phyloP scores from a whole-genome alignment of 2,329 filamentous ascomycete species.

The Talaromyces sp. region DNA sequence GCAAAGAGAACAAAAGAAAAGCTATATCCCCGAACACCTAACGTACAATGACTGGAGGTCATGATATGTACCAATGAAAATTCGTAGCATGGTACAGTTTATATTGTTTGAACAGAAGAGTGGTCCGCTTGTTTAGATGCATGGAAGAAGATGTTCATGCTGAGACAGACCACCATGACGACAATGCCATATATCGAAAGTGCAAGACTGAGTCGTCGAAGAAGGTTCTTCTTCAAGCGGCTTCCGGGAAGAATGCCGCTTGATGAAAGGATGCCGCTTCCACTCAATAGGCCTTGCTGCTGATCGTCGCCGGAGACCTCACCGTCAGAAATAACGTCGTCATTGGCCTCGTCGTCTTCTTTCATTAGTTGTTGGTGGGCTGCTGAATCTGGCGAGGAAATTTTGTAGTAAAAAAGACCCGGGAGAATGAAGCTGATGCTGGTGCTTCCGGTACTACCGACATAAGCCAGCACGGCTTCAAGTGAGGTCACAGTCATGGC shows the following conservation, averaged over 20 bases:
- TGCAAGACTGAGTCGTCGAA: constrained; percentile 71
- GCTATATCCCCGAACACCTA: constrained; percentile 3
- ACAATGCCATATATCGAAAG: constrained; percentile 79
- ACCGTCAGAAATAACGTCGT: constrained; percentile 48
- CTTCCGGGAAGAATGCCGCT: constrained; percentile 59
- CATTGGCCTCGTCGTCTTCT: constrained; percentile 74
- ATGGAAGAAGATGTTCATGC: constrained; percentile 80
- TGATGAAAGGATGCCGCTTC: constrained; percentile 51
- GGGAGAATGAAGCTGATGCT: constrained; percentile 97
- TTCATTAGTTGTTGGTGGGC: constrained; percentile 85
- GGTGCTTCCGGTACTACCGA: constrained; percentile 90
- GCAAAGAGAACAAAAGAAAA: neutral
- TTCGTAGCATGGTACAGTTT: neutral
- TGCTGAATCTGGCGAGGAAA: constrained; percentile 81
- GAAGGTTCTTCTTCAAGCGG: constrained; percentile 61
- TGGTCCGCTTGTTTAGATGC: constrained; percentile 54
- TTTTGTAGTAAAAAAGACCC: constrained; percentile 97
- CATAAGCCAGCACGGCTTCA: constrained; percentile 89
- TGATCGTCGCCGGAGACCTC: constrained; percentile 33
- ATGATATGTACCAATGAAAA: constrained; percentile 6
- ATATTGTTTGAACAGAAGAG: neutral
- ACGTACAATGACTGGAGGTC: neutral
- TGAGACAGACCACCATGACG: constrained; percentile 86
- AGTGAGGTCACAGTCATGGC: constrained; percentile 89
- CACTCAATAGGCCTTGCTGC: constrained; percentile 36